phyloP scores from a whole-genome alignment of 2,329 filamentous ascomycete species.

The Penicillium sp. region DNA sequence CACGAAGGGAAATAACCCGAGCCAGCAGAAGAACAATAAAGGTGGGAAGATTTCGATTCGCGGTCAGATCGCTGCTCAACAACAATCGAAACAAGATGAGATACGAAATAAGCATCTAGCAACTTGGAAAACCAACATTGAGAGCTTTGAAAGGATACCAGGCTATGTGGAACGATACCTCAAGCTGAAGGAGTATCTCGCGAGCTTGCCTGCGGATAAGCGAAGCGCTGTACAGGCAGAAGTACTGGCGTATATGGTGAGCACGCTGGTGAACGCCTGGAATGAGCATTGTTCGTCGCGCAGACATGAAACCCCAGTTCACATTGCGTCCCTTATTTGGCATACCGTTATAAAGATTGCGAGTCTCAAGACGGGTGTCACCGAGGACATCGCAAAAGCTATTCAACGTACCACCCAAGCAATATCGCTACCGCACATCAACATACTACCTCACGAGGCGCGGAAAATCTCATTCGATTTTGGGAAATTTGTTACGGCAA shows the following conservation, averaged over 20 bases:
- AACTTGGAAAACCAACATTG: conserved; percentile 7
- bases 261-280: conserved; percentile 29
- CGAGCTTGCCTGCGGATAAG: conserved; percentile 1
- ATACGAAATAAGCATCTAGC: neutral
- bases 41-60: neutral
- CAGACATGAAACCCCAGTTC: neutral
- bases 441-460: conserved; percentile 20
- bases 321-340: conserved; percentile 37
- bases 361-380: conserved; percentile 43
- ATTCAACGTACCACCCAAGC: conserved; percentile 38
- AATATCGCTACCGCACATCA: conserved; percentile 36
- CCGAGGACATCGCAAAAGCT: conserved; percentile 47
- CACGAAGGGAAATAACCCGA: neutral
- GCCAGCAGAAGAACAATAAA: neutral
- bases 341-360: conserved; percentile 42
- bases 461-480: conserved; percentile 29
- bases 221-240: conserved; percentile 50
- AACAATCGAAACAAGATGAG: neutral
- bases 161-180: conserved; percentile 9
- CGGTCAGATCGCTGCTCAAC: conserved; percentile 2
- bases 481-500: conserved; percentile 19
- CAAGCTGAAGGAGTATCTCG: conserved; percentile 9
- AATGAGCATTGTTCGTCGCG: conserved; percentile 15
- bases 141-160: neutral
- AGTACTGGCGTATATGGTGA: conserved; percentile 42